Evolutionary conservation across 2,329 filamentous ascomycete species (phyloP), one percentile per base, ranked within the genome.

Genomic region (Aureobasidium sp.): DNA sequence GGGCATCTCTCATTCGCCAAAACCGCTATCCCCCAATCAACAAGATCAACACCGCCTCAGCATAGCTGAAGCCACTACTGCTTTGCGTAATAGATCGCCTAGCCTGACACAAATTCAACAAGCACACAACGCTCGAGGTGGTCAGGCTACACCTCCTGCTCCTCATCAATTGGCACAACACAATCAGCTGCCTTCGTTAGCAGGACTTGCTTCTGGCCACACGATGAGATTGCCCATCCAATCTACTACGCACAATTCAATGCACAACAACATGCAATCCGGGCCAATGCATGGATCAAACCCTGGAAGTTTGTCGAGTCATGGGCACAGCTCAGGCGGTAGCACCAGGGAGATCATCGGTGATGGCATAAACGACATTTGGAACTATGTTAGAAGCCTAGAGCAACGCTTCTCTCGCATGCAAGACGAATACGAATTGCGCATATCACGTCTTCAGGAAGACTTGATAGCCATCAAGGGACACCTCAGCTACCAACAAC

Each of bases 1-100:
- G 66, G 82, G 84, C 59, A 76, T 96, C 78, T 94, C 89, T 3
- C 91, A 96, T 74, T 95, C 90, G 67, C 91, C 92, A 0, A 95
- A 92, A 71, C 88, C 92, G 4, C 79, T 96, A 44, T 92, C 87
- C 64, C 88, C 88, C n/a, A 81, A 81, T 20, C 79, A 79, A 63
- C 52, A 66, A 41, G 77, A 81, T 64, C 71, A 75, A 24, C 79
- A 82, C 62, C 72, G 80, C 24, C 79, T 87, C 55, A 84, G 84
- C 66, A 74, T 81, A 17, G 74, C 59, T 77, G 34, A 74, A 82
- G 64, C 76, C 63, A 20, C 68, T 71, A 44, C 72, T 69, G 61
- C 78, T 59, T 65, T 47, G 77, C 80, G 84, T 63, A 85, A 87
- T 65, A 81, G 84, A 61, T 89, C 86, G 36, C 86, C 86, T n/a